A percentile compares a stretch with the other conserved stretches of the same genome.
phyloP scores from a whole-genome alignment of 495 filamentous ascomycete genomes.

The Trichoderma erinaceum region DNA sequence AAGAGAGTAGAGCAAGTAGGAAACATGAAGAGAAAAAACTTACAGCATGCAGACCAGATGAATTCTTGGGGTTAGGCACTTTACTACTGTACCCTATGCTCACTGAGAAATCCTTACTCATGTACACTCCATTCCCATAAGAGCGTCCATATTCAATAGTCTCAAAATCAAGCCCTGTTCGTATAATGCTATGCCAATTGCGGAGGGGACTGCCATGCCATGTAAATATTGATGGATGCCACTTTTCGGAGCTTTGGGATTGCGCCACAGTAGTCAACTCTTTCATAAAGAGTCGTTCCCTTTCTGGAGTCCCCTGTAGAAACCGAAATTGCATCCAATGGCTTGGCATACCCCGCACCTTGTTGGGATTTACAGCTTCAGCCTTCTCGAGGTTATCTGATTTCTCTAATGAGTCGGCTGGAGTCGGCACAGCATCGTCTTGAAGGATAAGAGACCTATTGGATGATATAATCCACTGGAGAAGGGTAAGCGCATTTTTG shows the following conservation, averaged over 20 bases:
- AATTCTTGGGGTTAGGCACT: neutral
- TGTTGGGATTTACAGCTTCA: slow-evolving; percentile 24
- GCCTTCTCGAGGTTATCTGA: slow-evolving; percentile 18
- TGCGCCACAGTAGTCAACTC: slow-evolving; percentile 28
- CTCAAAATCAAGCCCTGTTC: slow-evolving; percentile 72
- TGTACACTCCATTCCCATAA: slow-evolving; percentile 78
- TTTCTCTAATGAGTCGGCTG: neutral
- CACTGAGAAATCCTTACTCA: slow-evolving; percentile 50
- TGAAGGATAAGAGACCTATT: slow-evolving; percentile 84
- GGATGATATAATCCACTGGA: slow-evolving; percentile 88
- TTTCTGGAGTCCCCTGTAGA: slow-evolving; percentile 84
- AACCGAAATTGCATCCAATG: slow-evolving; percentile 79
- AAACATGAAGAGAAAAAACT: neutral
- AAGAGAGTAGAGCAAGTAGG: neutral
- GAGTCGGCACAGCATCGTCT: slow-evolving; percentile 42
- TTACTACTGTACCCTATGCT: slow-evolving; percentile 52
- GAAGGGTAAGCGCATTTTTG: slow-evolving; percentile 58
- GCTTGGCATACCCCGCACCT: slow-evolving; percentile 59
- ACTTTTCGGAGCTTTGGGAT: slow-evolving; percentile 24
- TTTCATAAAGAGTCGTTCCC: slow-evolving; percentile 72
- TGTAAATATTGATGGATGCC: slow-evolving; percentile 68
- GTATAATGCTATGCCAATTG: slow-evolving; percentile 91
- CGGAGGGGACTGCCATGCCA: slow-evolving; percentile 72
- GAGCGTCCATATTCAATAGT: slow-evolving; percentile 56
- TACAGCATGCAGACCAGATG: neutral